phyloP scores from a whole-genome alignment of 768 basidiomycete genomes.

The Tylopilus subfusipes region DNA sequence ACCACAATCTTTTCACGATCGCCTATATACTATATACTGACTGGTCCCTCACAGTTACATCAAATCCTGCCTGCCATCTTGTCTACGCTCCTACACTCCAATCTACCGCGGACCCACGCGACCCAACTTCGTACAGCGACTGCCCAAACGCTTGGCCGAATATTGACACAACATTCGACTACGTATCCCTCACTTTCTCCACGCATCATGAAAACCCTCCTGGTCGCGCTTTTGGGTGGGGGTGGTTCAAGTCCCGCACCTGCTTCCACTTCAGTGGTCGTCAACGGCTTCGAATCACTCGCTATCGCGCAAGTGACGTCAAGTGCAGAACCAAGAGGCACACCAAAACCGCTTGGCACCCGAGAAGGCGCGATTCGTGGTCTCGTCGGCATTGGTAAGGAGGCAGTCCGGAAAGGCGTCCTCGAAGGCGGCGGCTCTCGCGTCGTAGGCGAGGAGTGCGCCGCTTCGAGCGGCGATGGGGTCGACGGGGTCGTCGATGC shows the following conservation, averaged over 20 bases:
- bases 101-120: conserved; percentile 69
- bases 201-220: conserved; percentile 90
- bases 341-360: conserved; percentile 70
- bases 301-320: conserved; percentile 17
- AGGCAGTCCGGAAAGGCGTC: conserved; percentile 78
- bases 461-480: conserved; percentile 24
- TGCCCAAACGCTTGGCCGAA: conserved; percentile 76
- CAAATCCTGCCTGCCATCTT: conserved; percentile 93
- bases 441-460: conserved; percentile 66
- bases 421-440: conserved; percentile 78
- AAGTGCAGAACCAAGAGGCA: conserved; percentile 40
- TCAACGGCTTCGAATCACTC: conserved; percentile 30
- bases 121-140: conserved; percentile 74
- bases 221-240: conserved; percentile 68
- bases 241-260: conserved; percentile 10
- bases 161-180: conserved; percentile 80
- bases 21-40: not conserved
- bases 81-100: conserved; percentile 84
- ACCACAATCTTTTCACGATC: not conserved
- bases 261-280: conserved; percentile 9
- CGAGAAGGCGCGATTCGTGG: conserved; percentile 90
- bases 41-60: conserved; percentile 61
- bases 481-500: conserved; percentile 52
- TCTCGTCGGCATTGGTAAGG: conserved; percentile 78
- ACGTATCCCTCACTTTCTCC: conserved; percentile 85